A percentile compares a stretch with the other conserved stretches of the same genome.
These are phyloP conservation scores for Chytridium lagenaria DNA, from an alignment of 371 early-diverging fungal species.

Conservation along the genomic window DNA sequence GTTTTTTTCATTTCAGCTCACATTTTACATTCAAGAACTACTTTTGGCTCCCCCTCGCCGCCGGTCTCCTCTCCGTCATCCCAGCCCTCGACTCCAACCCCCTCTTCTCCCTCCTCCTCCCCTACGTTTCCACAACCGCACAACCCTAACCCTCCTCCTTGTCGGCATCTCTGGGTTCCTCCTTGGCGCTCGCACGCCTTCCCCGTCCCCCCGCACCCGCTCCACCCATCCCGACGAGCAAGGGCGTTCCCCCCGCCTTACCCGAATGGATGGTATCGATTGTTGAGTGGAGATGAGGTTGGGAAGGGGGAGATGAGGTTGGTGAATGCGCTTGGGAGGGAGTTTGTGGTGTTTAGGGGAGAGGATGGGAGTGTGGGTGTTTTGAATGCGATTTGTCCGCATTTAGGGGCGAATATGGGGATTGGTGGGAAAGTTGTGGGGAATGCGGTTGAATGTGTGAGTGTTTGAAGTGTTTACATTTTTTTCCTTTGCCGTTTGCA, in stretches of 20 bases:
- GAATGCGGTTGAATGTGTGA: constrained; percentile 28
- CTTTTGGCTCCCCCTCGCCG: constrained; percentile 23
- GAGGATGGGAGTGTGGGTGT: constrained; percentile 23
- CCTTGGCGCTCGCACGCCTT: constrained; percentile 17
- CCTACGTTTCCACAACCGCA: constrained; percentile 24
- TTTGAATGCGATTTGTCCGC: constrained; percentile 35
- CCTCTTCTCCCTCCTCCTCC: constrained; percentile 17
- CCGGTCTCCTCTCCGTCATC: constrained; percentile 21
- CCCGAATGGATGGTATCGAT: constrained; percentile 37
- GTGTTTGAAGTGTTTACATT: not conserved
- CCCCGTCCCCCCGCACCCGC: not conserved
- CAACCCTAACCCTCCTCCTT: constrained; percentile 13
- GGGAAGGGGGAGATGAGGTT: constrained; percentile 24
- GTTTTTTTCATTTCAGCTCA: not conserved
- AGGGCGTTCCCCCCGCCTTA: constrained; percentile 27
- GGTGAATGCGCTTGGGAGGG: constrained; percentile 26
- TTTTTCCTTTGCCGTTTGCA: not conserved
- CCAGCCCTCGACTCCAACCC: constrained; percentile 24
- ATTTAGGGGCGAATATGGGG: constrained; percentile 34
- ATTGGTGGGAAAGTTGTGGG: constrained; percentile 32
- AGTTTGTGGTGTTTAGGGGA: constrained; percentile 37
- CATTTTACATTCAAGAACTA: constrained; percentile 13
- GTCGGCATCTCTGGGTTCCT: constrained; percentile 15
- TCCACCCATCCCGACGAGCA: constrained; percentile 12
- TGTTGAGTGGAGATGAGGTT: constrained; percentile 25